Base-by-base conservation (phyloP, 768 basidiomycete genomes). In the Steccherinum ochraceum region DNA sequence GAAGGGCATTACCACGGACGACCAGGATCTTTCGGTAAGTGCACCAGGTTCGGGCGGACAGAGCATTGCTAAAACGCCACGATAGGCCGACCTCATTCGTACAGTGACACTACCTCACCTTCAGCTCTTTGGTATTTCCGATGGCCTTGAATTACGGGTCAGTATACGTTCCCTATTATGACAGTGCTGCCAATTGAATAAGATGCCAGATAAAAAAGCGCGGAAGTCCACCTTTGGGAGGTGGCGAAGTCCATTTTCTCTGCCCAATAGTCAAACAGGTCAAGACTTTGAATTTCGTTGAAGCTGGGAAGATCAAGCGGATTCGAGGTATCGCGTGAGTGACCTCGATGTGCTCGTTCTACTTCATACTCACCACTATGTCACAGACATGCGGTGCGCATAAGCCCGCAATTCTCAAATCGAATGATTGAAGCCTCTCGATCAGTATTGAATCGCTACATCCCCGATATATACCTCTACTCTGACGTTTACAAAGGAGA, bases 401-500 rank as follows among this genome's bases (percentile, higher is more conserved):
- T 98, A 7, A 95, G 85, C 56, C 96, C 96, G 20, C 94, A 98
- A 63, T 91, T 99, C 64, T 96, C 94, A 2, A 96, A 96, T 66
- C 81, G 96, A 35, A 92, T 98, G 86, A 96, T 99, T 46, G 95
- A 97, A 60, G 81, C 94, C 5, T 83, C 91, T 16, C 84, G 96
- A 35, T 93, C 91, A 2, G 76, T 99, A 20, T 74, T 99, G 41
- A 98, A 97, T 65, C 87, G 93, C 3, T 96, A 89, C 66, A 96
- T 98, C 52, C 95, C 96, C 30, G 96, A 99, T 64, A 93, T 97
- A 24, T 97, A 98, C 69, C 81, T 99, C 35, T 95, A 97, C 66
- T 95, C 96, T 3, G 96, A 99, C 56, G 93, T 97, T 20, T 98
- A 96, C 71, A 95, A 96, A 65, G 94, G 94, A 5, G 89, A 91